A percentile compares a stretch with the other conserved stretches of the same genome.
These are phyloP conservation scores for Trichoderma harzianum DNA, from an alignment of 2,329 filamentous ascomycete genomes.

Conservation along the genomic window DNA sequence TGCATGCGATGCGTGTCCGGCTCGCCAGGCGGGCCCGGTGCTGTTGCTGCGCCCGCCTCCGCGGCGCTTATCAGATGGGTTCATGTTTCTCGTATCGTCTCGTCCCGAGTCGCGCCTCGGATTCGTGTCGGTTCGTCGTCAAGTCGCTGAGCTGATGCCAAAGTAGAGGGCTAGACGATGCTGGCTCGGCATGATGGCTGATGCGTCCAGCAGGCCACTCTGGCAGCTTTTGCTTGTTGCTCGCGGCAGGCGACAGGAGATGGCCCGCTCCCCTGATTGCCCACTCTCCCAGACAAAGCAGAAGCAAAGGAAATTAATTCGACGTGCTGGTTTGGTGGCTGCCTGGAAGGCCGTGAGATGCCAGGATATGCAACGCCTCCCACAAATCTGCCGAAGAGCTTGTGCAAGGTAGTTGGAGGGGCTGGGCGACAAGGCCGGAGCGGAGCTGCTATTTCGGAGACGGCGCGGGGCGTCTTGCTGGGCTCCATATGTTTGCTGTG, in stretches of 20 bases:
- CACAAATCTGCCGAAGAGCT: conserved; percentile 5
- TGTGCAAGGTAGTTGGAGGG: neutral
- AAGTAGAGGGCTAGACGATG: conserved; percentile 27
- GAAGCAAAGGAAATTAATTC: neutral
- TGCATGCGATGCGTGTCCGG: conserved; percentile 21
- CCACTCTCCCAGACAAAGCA: neutral
- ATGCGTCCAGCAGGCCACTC: conserved; percentile 16
- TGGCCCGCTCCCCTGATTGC: neutral
- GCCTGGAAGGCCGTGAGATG: conserved; percentile 4
- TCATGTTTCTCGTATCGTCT: conserved; percentile 30
- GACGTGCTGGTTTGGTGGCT: neutral
- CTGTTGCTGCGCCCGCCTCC: conserved; percentile 27
- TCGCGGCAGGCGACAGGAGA: neutral
- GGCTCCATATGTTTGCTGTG: neutral
- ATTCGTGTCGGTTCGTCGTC: conserved; percentile 20
- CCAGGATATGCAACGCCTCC: neutral
- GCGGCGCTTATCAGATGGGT: conserved; percentile 45
- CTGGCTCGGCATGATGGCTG: conserved; percentile 32
- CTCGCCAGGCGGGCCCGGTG: conserved; percentile 24
- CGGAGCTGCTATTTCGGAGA: neutral
- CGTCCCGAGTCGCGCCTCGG: neutral
- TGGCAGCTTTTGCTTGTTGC: neutral
- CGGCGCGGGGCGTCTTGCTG: neutral
- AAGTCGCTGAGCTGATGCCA: conserved; percentile 25
- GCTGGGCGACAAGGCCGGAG: neutral